Conservation (phyloP, 2,329 filamentous ascomycete genomes). For the Venturia oleaginea region DNA sequence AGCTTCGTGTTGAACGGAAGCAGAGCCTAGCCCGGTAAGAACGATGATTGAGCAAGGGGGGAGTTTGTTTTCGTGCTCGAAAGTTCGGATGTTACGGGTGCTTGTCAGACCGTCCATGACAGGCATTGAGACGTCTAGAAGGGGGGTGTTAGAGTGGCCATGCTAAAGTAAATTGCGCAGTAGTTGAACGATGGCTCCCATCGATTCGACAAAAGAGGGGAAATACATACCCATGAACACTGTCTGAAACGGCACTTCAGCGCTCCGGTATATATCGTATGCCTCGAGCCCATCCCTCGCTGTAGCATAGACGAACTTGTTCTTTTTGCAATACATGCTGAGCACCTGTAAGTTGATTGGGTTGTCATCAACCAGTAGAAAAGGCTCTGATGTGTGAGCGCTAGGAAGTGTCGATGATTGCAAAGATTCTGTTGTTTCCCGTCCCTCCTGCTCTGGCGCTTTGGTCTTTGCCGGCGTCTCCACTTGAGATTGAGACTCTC, state of each 20-base stretch:
- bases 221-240: slow-evolving; percentile 45
- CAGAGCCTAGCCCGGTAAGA: slow-evolving; percentile 23
- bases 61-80: slow-evolving; percentile 16
- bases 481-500: not conserved
- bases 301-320: slow-evolving; percentile 22
- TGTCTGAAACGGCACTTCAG: not conserved
- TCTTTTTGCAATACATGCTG: slow-evolving; percentile 27
- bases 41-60: slow-evolving; percentile 18
- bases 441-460: not conserved
- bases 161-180: too few species aligned
- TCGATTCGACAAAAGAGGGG: slow-evolving; percentile 25
- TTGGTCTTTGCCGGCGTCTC: not conserved
- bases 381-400: not conserved
- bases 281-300: slow-evolving; percentile 30
- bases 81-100: slow-evolving; percentile 32
- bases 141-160: not conserved
- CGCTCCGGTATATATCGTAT: slow-evolving; percentile 18
- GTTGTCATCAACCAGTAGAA: slow-evolving; percentile 32
- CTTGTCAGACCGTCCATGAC: slow-evolving; percentile 42
- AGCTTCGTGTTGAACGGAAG: slow-evolving; percentile 22
- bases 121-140: slow-evolving; percentile 48
- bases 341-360: slow-evolving; percentile 28
- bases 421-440: not conserved
- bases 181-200: too few species aligned
- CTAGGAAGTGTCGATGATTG: not conserved